Percentiles rank a stretch among this genome's conserved stretches.
Evolutionary conservation across 495 filamentous ascomycete species (phyloP).

Genomic region (Hyphodiscus hymeniophilus): DNA sequence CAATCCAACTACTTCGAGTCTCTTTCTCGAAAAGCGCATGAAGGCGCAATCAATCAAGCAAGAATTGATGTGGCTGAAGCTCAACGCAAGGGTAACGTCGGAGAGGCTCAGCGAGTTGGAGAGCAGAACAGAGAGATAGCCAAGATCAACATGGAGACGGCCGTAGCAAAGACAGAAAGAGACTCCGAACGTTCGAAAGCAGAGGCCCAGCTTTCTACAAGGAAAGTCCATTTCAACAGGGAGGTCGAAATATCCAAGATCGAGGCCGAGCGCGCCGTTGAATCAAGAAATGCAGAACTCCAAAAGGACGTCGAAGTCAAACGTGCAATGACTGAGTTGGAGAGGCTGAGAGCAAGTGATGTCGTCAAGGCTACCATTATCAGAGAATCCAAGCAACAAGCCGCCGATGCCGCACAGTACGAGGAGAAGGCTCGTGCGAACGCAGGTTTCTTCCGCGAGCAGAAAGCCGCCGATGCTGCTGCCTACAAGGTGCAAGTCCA

Average conservation of each 20-base stretch:
- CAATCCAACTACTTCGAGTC: conserved; percentile 71
- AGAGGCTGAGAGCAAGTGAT: conserved; percentile 64
- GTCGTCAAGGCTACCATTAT: conserved; percentile 70
- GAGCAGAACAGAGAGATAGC: conserved; percentile 71
- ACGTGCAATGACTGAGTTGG: conserved; percentile 69
- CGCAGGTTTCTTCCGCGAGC: conserved; percentile 34
- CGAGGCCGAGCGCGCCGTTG: conserved; percentile 57
- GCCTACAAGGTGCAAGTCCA: conserved; percentile 34
- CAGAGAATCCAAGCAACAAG: conserved; percentile 63
- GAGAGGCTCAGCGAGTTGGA: conserved; percentile 69
- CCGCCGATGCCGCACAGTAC: conserved; percentile 56
- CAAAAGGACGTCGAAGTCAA: conserved; percentile 66
- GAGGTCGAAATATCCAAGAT: conserved; percentile 68
- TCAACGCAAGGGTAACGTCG: conserved; percentile 67
- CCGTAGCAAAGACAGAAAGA: conserved; percentile 73
- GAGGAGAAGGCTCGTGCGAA: conserved; percentile 33
- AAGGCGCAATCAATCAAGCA: conserved; percentile 71
- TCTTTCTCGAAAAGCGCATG: conserved; percentile 71
- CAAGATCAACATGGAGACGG: conserved; percentile 48
- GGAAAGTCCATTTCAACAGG: conserved; percentile 60
- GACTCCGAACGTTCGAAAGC: conserved; percentile 71
- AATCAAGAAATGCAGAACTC: conserved; percentile 66
- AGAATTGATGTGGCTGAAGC: conserved; percentile 76
- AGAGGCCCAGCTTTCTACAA: conserved; percentile 61
- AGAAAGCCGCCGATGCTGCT: conserved; percentile 35